Percentiles rank a stretch among this genome's conserved stretches.
Evolutionary conservation across 1,284 basidiomycete species (phyloP).

Genomic region (Boletus semigastroideus): DNA sequence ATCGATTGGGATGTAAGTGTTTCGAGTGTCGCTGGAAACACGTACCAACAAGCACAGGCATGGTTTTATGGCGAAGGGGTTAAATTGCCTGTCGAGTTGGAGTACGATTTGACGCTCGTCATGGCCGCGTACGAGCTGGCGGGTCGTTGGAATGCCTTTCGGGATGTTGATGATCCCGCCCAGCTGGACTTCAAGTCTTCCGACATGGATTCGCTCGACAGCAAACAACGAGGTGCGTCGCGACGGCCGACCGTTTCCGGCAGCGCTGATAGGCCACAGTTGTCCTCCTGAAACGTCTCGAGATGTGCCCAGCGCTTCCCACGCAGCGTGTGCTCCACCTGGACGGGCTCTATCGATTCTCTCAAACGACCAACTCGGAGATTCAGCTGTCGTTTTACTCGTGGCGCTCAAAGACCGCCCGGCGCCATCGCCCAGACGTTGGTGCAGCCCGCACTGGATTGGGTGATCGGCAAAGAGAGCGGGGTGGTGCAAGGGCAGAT

Average conservation of each 20-base stretch:
- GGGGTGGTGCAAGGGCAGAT: slow-evolving; percentile 72
- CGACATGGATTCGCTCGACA: slow-evolving; percentile 60
- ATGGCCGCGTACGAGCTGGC: slow-evolving; percentile 73
- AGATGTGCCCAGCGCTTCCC: slow-evolving; percentile 56
- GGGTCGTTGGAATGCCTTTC: slow-evolving; percentile 72
- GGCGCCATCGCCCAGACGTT: slow-evolving; percentile 49
- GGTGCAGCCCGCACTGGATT: slow-evolving; percentile 57
- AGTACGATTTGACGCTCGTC: slow-evolving; percentile 84
- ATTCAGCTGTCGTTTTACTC: slow-evolving; percentile 71
- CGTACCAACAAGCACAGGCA: slow-evolving; percentile 41
- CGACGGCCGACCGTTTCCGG: background rate
- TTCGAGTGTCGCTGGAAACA: background rate
- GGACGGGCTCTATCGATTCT: slow-evolving; percentile 55
- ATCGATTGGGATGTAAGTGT: slow-evolving; percentile 79
- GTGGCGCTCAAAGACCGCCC: slow-evolving; percentile 57
- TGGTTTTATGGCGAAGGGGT: slow-evolving; percentile 89
- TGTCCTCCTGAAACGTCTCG: slow-evolving; percentile 73
- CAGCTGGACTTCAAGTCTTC: slow-evolving; percentile 49
- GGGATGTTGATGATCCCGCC: slow-evolving; percentile 45
- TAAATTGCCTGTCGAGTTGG: slow-evolving; percentile 75
- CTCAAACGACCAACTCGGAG: slow-evolving; percentile 61
- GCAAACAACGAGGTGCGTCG: slow-evolving; percentile 62
- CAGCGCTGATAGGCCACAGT: slow-evolving; percentile 38
- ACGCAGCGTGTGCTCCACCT: slow-evolving; percentile 53
- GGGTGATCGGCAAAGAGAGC: slow-evolving; percentile 65